Conservation (phyloP, 2,329 filamentous ascomycete species). For the Neonectria coccinea region DNA sequence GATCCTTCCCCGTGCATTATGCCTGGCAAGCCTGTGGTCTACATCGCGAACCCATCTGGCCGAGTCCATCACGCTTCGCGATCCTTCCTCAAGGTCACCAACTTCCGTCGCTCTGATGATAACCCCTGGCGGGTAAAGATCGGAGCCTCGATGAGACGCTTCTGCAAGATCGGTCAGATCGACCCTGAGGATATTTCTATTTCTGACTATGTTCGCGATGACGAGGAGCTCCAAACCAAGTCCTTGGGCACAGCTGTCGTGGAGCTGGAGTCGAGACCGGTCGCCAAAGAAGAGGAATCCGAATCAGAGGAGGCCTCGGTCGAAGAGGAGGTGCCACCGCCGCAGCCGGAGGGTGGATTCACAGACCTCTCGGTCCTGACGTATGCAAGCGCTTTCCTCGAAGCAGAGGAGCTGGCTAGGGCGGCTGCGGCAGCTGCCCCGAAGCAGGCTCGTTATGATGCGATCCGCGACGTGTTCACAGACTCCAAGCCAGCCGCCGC, state of each 20-base stretch:
- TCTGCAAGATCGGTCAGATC: slow-evolving; percentile 53
- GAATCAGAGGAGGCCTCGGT: slow-evolving; percentile 45
- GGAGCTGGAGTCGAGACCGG: slow-evolving; percentile 49
- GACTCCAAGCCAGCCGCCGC: slow-evolving; percentile 49
- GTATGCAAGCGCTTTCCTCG: slow-evolving; percentile 49
- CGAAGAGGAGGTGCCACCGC: slow-evolving; percentile 39
- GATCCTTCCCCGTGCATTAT: slow-evolving; percentile 55
- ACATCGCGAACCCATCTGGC: slow-evolving; percentile 60
- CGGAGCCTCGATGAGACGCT: slow-evolving; percentile 50
- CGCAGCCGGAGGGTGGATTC: slow-evolving; percentile 44
- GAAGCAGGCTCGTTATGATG: slow-evolving; percentile 52
- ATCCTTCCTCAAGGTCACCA: slow-evolving; percentile 52
- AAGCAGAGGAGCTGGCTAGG: slow-evolving; percentile 45
- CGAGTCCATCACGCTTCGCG: slow-evolving; percentile 63
- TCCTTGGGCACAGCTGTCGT: slow-evolving; percentile 52
- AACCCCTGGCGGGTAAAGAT: slow-evolving; percentile 52
- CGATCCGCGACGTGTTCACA: slow-evolving; percentile 58
- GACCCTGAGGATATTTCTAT: slow-evolving; percentile 49
- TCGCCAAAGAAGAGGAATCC: slow-evolving; percentile 43
- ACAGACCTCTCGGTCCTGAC: slow-evolving; percentile 47
- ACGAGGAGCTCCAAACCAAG: slow-evolving; percentile 50
- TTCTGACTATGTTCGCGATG: slow-evolving; percentile 49
- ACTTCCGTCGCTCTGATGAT: slow-evolving; percentile 50
- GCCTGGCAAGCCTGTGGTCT: slow-evolving; percentile 62
- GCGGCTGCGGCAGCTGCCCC: slow-evolving; percentile 42